Evolutionary conservation across 768 basidiomycete genomes (phyloP), one percentile per base, ranked within the genome.

Genomic region (Russula foetens): DNA sequence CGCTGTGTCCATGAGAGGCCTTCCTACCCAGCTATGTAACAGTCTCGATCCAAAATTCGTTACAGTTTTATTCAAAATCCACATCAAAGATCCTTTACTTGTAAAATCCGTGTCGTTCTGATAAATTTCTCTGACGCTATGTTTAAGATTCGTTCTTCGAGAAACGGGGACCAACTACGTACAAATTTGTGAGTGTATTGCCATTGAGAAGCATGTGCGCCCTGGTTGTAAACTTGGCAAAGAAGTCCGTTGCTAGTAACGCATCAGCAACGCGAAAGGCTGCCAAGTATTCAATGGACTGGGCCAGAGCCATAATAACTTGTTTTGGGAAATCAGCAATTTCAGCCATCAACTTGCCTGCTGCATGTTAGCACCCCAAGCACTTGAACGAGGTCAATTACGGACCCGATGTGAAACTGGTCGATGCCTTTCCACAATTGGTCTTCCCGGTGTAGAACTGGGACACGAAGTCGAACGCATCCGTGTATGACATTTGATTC

Each of bases 31-130:
- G 62, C 76, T 83, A 61, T 84, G 82, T 57, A 99, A 76, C 67
- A 91, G 73, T 55, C 96, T 78, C 21, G 89, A 83, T 14, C 96
- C 96, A 77, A 97, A 97, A 64, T 81, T 84, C 3, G 96, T 98
- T 64, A 83, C 82, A 33, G 93, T 96, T 60, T 82, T 82, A 75
- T 98, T 90, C 54, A 99, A 76, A 7, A 95, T 79, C 82, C 86
- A 89, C 63, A 97, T 75, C 48, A 99, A 74, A 52, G 91, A 89
- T 4, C 94, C 95, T 58, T 74, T 79, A 21, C 79, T 75, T 12
- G 80, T 83, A 56, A 81, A 81, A 69, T 97, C 88, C 0, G 91
- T 92, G 68, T 90, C 87, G 67, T 98, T 98, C 35, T 84, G 81
- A 70, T 91, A 95, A n/a, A 99, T 84, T 71, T 98, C 95, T 46